Base-by-base conservation (phyloP, 257 asterid species). In the Perilla frutescens region DNA sequence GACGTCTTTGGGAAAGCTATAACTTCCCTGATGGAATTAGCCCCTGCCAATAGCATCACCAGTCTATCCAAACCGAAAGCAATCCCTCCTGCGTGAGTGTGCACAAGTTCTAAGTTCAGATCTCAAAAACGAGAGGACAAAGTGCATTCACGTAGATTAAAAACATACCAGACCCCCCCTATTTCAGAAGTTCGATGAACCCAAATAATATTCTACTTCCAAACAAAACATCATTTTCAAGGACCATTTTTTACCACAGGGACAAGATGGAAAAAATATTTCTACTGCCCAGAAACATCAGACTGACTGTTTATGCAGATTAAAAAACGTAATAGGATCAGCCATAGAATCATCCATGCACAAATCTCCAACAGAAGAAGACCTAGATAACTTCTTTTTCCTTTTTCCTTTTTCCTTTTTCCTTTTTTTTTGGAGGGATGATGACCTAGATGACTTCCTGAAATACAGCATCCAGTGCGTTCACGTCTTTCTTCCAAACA, bases 1-100 rank as follows among this genome's bases (percentile, higher is more conserved):
- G 96, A 86, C n/a, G 98, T 95, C 87, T 95, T 92, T 1, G 98
- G 99, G 73, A 95, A 95, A 45, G 97, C 99, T 37, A 95, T 95
- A 8, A 95, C 98, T 63, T 95, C 99, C 82, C 96, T 85, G 20
- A 95, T 95, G 44, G 99, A 92, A 67, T 70, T 80, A 41, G 96
- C 83, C 61, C 90, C 92, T 1, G 97, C 86, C 83, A 95, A 81
- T 26, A 95, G 87, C 99, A 92, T 95, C 68, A 81, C 92, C 76
- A 92, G 78, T 83, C 98, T 82, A 80, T 95, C 97, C 76, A 95
- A 64, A 64, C 98, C 99, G 8, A 68, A 92, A 26, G 99, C 99
- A 63, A 95, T 95, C 68, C 99, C 99, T 51, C 98, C 99, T 92
- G 89, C 70, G 61, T 6, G 29, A 57, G 31, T 39, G 2, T 34